Base-by-base conservation (phyloP, 176 grass and related monocot genomes). In the Ensete ventricosum region DNA sequence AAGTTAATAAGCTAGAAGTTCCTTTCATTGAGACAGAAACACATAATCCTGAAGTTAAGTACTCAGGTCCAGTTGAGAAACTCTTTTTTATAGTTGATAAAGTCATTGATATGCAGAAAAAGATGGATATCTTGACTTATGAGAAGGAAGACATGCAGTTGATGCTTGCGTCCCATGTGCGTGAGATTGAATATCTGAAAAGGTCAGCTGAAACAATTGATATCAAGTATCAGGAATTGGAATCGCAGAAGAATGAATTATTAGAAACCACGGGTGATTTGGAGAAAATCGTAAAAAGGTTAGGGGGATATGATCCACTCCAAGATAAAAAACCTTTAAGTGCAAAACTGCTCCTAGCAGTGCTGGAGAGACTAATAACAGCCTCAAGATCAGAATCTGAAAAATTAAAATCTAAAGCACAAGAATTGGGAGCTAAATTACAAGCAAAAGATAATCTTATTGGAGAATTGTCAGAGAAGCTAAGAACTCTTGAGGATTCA, bases 111-210 rank as follows among this genome's bases (percentile, higher is more conserved):
- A 82, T 92, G 73, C 78, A 75, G 51, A 51, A 20, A n/a, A 89
- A 87, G 77, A 53, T 83, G 55, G 79, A 90, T 70, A 74, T 78
- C 29, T 71, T 98, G 80, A 90, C 72, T 73, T 77, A 82, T 49
- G 88, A 93, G 85, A 98, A 98, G 26, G 88, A 81, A 78, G 88
- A 89, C 86, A 85, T 98, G 77, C 94, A 89, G 64, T 82, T 90
- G 78, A 84, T 68, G 81, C 52, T 93, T 81, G 82, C 83, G 74
- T 93, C 90, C 4, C 87, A 83, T 84, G 49, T 78, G 53, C 82
- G 50, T 54, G 88, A 98, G 83, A 85, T 80, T 53, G 82, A 98
- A 78, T 78, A 88, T 59, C 86, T 93, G 74, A 93, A 88, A 81
- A 79, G 83, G 79, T 75, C 62, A 65, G 81, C 69, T 65, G 87